Base-by-base conservation (phyloP, 768 basidiomycete species). In the Melanogaster broomeanus region DNA sequence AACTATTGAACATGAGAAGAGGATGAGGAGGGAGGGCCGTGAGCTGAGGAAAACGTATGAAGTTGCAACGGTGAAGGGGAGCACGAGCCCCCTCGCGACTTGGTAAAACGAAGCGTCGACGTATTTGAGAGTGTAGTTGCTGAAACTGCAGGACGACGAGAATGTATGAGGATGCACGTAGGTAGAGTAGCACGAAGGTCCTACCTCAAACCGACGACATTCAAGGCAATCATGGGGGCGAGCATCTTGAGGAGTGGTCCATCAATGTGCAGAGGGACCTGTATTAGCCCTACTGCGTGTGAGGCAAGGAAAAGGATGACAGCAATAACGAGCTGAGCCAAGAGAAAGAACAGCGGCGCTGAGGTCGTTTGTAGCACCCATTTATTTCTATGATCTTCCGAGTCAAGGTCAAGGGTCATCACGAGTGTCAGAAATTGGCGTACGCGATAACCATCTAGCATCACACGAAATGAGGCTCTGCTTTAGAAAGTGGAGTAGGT, bases 101-200 rank as follows among this genome's bases (percentile, higher is more conserved):
- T 96, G 94, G 69, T 96, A 94, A 71, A 96, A 93, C 0, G 93
- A 94, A 12, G 92, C 91, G 50, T 94, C 93, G 59, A 97, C 94
- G 62, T 89, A 92, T 83, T 93, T 91, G 52, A 95, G 79, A 35
- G 89, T 93, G 65, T 85, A 93, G 67, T 94, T 95, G 71, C 90
- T 90, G 64, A 90, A 87, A 62, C 90, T 92, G 65, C 27, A n/a
- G 11, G 28, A 19, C 40, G 19, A 12, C 55, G 28, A 57, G 33
- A 33, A n/a, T 24, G 35, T 10, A 37, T 12, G 24, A 13, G 21
- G 13, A 22, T 9, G n/a, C 11, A 35, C 8, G 18, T 15, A 18
- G 18, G 35, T 19, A 25, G 25, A 22, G 16, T 6, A 19, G n/a
- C n/a, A 21, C 13, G 19, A 44, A 24, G 35, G 15, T 59, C 65